Conservation (phyloP, 78 protist species). For the Cavenderia fasciculata region DNA sequence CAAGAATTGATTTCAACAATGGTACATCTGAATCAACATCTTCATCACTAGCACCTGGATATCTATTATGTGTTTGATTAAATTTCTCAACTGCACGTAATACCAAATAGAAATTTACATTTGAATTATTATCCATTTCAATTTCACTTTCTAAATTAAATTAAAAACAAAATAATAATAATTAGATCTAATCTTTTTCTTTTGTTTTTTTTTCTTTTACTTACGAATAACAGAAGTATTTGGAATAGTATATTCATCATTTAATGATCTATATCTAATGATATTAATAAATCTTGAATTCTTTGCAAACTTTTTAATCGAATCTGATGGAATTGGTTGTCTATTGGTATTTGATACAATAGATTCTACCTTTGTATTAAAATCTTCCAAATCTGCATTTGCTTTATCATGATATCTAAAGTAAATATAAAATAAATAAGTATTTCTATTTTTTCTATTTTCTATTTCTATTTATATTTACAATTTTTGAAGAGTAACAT, state of each 20-base stretch:
- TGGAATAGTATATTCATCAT: conserved; percentile 22
- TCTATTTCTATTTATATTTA: background rate
- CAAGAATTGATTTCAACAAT: conserved; percentile 2
- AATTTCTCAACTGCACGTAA: conserved; percentile 66
- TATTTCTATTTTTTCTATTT: background rate
- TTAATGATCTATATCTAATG: conserved; percentile 46
- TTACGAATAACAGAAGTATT: background rate
- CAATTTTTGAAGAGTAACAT: conserved; percentile 83
- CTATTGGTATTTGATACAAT: conserved; percentile 25
- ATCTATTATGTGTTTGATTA: conserved; percentile 13
- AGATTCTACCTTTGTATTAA: conserved; percentile 35
- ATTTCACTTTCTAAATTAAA: background rate
- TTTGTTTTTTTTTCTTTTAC: background rate
- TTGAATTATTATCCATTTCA: conserved; percentile 10
- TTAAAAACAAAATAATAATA: background rate
- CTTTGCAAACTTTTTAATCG: conserved; percentile 59
- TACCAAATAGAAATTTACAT: conserved; percentile 35
- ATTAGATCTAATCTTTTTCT: background rate
- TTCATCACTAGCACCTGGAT: conserved; percentile 71
- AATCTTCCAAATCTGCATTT: conserved; percentile 50
- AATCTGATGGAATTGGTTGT: conserved; percentile 31
- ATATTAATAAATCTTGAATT: conserved; percentile 64
- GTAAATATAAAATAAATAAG: background rate
- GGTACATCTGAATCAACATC: conserved; percentile 73
- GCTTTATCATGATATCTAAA: conserved; percentile 81